Conservation (phyloP, 148 eudicot genomes). For the Diospyros lotus region DNA sequence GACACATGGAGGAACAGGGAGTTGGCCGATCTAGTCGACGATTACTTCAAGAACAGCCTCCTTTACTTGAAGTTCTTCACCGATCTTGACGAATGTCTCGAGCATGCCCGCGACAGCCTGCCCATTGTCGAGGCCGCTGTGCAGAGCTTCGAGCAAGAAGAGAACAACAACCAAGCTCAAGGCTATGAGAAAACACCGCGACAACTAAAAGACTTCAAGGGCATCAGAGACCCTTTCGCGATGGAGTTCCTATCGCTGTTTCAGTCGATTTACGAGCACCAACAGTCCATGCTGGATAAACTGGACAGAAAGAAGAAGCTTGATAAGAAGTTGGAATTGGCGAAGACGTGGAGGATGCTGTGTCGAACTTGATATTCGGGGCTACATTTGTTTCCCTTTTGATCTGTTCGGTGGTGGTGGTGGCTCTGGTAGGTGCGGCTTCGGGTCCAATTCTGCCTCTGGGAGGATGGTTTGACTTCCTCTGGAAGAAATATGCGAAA, state of each 20-base stretch:
- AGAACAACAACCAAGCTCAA: too few species aligned
- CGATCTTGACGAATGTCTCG: slow-evolving; percentile 55
- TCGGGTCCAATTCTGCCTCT: slow-evolving; percentile 37
- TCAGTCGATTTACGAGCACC: slow-evolving; percentile 46
- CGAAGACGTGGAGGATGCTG: slow-evolving; percentile 56
- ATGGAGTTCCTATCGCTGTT: slow-evolving; percentile 49
- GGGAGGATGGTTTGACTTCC: too few species aligned
- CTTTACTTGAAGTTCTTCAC: slow-evolving; percentile 52
- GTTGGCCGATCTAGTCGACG: slow-evolving; percentile 60
- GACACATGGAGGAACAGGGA: slow-evolving; percentile 61
- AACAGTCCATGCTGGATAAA: slow-evolving; percentile 48
- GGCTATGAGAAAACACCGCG: slow-evolving; percentile 30
- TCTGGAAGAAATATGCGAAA: slow-evolving; percentile 58
- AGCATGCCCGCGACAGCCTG: slow-evolving; percentile 52
- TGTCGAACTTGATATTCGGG: slow-evolving; percentile 55
- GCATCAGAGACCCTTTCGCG: slow-evolving; percentile 57
- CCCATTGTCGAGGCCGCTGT: slow-evolving; percentile 48
- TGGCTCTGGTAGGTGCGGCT: slow-evolving; percentile 64
- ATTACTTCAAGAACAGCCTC: slow-evolving; percentile 62
- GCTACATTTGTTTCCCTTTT: slow-evolving; percentile 52
- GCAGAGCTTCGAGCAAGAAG: slow-evolving; percentile 31
- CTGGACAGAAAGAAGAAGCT: slow-evolving; percentile 57
- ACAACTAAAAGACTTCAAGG: slow-evolving; percentile 54
- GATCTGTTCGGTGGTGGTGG: slow-evolving; percentile 89
- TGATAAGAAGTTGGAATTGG: slow-evolving; percentile 46